Conservation (phyloP, 345 rosid species). For the Salix arbutifolia region DNA sequence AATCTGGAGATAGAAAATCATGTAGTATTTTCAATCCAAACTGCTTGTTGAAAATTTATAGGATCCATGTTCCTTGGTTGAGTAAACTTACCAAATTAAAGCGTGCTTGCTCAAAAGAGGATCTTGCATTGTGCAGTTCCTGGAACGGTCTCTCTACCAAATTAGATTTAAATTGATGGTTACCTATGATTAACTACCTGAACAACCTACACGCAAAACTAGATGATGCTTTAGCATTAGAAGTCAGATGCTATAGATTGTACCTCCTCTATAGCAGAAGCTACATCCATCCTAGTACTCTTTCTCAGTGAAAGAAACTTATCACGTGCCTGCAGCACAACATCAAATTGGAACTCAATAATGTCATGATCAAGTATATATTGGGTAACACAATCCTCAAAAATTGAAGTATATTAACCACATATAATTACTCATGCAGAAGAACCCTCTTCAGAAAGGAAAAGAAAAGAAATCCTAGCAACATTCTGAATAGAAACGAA, state of each 20-base stretch:
- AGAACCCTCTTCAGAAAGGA: neutral
- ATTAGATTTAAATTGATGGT: constrained; percentile 39
- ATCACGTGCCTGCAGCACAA: constrained; percentile 59
- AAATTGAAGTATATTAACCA: constrained; percentile 3
- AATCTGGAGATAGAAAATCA: constrained; percentile 40
- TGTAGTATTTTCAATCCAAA: neutral
- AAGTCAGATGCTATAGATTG: constrained; percentile 7
- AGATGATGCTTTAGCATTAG: constrained; percentile 5
- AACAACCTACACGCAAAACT: constrained; percentile 11
- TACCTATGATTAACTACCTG: constrained; percentile 18
- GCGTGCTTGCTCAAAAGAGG: constrained; percentile 68
- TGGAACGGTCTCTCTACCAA: constrained; percentile 49
- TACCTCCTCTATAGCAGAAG: constrained; percentile 70
- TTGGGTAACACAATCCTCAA: neutral
- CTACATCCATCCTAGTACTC: constrained; percentile 64
- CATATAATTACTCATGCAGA: neutral
- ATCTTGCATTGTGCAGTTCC: constrained; percentile 63
- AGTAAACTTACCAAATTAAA: constrained; percentile 50
- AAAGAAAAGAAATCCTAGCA: neutral
- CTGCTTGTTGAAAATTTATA: neutral
- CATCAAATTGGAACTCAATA: constrained; percentile 13
- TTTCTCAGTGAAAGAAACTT: constrained; percentile 72
- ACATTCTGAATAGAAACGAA: neutral
- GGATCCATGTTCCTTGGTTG: neutral
- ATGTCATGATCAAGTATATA: neutral